Percentiles rank a stretch among this genome's conserved stretches.
Evolutionary conservation across 163 green algal genomes (phyloP).

Genomic region (Scenedesmus sp.): DNA sequence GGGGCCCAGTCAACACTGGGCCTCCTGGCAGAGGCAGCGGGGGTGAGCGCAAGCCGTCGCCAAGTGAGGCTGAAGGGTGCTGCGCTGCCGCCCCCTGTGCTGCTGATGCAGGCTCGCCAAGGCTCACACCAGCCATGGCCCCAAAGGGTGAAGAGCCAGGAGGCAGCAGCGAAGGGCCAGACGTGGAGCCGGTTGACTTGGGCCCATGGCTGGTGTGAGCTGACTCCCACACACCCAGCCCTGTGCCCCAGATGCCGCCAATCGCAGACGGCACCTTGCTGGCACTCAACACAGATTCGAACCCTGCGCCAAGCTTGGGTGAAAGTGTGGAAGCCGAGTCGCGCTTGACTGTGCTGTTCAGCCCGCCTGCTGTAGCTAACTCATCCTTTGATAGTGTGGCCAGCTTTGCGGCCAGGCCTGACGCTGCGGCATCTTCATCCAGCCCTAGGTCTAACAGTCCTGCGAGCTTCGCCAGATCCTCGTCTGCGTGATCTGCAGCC

Average conservation of each 20-base stretch:
- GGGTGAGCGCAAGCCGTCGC: neutral
- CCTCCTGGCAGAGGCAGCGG: slow-evolving; percentile 11
- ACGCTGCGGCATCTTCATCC: slow-evolving; percentile 21
- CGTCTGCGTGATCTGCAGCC: neutral
- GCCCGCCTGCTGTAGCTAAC: neutral
- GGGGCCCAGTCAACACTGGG: neutral
- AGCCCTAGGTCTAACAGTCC: slow-evolving; percentile 42
- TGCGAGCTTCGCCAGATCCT: slow-evolving; percentile 42
- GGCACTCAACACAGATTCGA: slow-evolving; percentile 24
- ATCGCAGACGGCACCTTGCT: slow-evolving; percentile 15
- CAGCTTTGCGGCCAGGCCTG: slow-evolving; percentile 24
- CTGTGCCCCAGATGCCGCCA: slow-evolving; percentile 47
- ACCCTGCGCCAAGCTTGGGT: slow-evolving; percentile 25
- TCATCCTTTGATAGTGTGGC: neutral
- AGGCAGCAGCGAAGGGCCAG: neutral
- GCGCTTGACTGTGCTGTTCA: neutral
- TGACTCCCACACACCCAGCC: slow-evolving; percentile 34
- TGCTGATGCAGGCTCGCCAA: neutral
- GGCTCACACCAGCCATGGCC: neutral
- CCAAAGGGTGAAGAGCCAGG: neutral
- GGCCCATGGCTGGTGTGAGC: too few relatives aligned
- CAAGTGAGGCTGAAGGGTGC: neutral
- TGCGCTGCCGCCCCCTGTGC: neutral
- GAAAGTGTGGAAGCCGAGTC: slow-evolving; percentile 24
- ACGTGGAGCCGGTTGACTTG: neutral